Base-by-base conservation (phyloP, 2,329 filamentous ascomycete genomes). In the Lachnellula arida region DNA sequence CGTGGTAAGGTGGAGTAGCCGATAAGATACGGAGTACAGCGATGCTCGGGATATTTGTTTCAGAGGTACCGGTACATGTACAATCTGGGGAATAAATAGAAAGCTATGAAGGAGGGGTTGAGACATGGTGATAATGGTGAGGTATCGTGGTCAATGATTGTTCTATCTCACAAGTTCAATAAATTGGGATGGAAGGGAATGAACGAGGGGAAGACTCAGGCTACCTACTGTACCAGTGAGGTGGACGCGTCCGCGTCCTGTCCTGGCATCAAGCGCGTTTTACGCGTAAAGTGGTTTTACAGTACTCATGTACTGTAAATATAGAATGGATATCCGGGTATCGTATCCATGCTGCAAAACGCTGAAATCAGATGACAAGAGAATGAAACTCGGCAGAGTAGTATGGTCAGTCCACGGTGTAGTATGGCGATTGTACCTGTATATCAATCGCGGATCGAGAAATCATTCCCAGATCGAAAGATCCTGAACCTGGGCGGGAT, bases 221-320 rank as follows among this genome's bases (percentile, higher is more conserved):
- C 11, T 39, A 39, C 35, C 35, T 23, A 23, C 22, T 2, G 5
- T 32, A 12, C 9, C 37, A 7, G 37, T 15, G 37, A 17, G 37
- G 37, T 7, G 5, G 32, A 49, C 47, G 47, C 46, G 46, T 49
- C 28, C 9, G n/a, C 17, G 47, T 14, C 25, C 28, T 4, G 28
- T 49, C 14, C n/a, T 34, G 47, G 15, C 25, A 39, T 15, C n/a
- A 17, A 35, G 23, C 48, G 48, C 34, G 48, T 40, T 39, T 51
- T 23, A 28, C 48, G 48, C 49, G 49, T 43, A 51, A 51, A 51
- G 49, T 51, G 49, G 49, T 51, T 43, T 12, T 40, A 12, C 12
- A 14, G 5, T 39, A 12, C 2, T 19, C 19, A 19, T 19, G 2
- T 40, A n/a, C 2, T n/a, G 11, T 15, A 19, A 19, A 19, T 19